Evolutionary conservation across 2,329 filamentous ascomycete species (phyloP).

Genomic region (Cryoendolithus antarcticus): DNA sequence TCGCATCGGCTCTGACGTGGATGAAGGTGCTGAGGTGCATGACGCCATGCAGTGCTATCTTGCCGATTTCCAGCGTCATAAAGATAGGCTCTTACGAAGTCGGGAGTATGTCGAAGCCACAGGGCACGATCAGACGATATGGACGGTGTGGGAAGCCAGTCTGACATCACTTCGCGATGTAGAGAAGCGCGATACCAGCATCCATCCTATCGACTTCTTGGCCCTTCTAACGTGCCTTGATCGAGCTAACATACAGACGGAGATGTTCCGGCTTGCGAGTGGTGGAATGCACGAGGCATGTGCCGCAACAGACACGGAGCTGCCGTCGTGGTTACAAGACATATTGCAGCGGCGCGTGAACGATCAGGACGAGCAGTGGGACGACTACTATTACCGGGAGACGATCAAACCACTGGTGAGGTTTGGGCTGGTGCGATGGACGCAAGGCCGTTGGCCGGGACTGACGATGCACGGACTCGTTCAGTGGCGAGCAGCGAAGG

Average conservation of each 20-base stretch:
- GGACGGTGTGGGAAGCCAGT: conserved; percentile 2
- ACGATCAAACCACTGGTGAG: background rate
- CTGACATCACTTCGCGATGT: background rate
- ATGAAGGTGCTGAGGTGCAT: background rate
- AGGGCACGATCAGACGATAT: background rate
- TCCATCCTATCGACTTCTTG: background rate
- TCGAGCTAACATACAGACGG: too few relatives aligned
- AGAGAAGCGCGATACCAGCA: background rate
- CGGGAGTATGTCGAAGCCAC: background rate
- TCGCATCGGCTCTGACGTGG: background rate
- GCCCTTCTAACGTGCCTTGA: background rate
- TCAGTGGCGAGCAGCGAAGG: background rate
- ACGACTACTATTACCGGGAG: background rate
- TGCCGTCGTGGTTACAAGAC: background rate
- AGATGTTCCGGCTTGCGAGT: too few relatives aligned
- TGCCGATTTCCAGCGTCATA: background rate
- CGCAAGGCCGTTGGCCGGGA: background rate
- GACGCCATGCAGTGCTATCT: background rate
- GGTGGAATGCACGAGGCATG: too few relatives aligned
- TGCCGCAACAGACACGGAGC: too few relatives aligned
- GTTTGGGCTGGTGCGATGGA: background rate
- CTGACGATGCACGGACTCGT: conserved; percentile 2
- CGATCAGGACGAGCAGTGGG: background rate
- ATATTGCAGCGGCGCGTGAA: background rate
- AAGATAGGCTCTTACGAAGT: background rate